These are phyloP conservation scores for Delphinella strobiligena DNA, from an alignment of 2,329 filamentous ascomycete species.

Conservation along the genomic window DNA sequence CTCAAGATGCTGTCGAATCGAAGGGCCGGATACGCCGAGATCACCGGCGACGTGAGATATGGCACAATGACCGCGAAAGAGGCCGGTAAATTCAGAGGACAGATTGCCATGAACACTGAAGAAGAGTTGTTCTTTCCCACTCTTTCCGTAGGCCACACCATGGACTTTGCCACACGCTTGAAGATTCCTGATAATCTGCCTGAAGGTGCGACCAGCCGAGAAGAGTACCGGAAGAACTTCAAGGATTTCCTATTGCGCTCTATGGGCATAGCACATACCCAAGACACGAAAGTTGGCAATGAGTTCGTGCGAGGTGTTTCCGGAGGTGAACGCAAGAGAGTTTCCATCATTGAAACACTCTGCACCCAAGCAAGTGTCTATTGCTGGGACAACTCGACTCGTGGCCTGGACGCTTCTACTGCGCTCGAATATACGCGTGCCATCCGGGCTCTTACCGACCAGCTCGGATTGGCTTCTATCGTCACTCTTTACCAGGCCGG, in stretches of 20 bases:
- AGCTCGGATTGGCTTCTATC: slow-evolving; percentile 47
- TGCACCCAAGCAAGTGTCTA: slow-evolving; percentile 46
- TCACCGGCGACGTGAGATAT: slow-evolving; percentile 35
- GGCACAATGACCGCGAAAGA: slow-evolving; percentile 34
- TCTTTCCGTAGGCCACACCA: slow-evolving; percentile 43
- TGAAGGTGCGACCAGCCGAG: slow-evolving; percentile 21
- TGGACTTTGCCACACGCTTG: slow-evolving; percentile 42
- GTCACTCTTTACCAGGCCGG: slow-evolving; percentile 59
- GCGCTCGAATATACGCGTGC: slow-evolving; percentile 47
- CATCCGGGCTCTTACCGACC: slow-evolving; percentile 52
- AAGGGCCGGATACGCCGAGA: slow-evolving; percentile 27
- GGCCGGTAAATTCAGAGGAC: slow-evolving; percentile 31
- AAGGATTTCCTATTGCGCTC: slow-evolving; percentile 46
- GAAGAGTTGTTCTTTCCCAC: slow-evolving; percentile 43
- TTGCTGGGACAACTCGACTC: slow-evolving; percentile 57
- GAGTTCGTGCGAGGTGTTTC: slow-evolving; percentile 55
- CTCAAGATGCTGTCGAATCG: slow-evolving; percentile 58
- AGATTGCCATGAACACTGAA: slow-evolving; percentile 34
- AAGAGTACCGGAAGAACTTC: slow-evolving; percentile 35
- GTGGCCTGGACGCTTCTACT: slow-evolving; percentile 54
- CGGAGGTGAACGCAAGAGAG: slow-evolving; percentile 57
- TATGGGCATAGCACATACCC: slow-evolving; percentile 47
- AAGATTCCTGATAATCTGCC: slow-evolving; percentile 35
- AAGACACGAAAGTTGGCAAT: slow-evolving; percentile 56
- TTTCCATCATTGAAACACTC: slow-evolving; percentile 55